Evolutionary conservation across 1,139 yeast genomes (phyloP).

Genomic region (Debaryomyces udenii): DNA sequence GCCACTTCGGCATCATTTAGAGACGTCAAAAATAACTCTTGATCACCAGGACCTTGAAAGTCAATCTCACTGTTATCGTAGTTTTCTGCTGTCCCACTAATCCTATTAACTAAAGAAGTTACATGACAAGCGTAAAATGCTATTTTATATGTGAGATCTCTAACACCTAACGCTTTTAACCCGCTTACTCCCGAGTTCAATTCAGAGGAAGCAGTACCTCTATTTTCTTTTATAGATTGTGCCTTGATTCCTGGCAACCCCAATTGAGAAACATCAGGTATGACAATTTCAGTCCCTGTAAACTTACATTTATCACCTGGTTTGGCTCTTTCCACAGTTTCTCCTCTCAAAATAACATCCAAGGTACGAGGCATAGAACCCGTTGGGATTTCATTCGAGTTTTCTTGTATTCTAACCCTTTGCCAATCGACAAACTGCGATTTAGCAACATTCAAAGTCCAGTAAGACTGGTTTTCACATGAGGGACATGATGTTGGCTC

Average conservation of each 20-base stretch:
- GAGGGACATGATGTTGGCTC: conserved; percentile 94
- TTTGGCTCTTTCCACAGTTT: conserved; percentile 92
- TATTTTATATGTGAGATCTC: conserved; percentile 89
- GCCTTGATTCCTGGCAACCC: conserved; percentile 98
- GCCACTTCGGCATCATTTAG: conserved; percentile 81
- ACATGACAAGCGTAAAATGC: conserved; percentile 95
- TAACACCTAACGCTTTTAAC: conserved; percentile 82
- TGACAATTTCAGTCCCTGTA: conserved; percentile 93
- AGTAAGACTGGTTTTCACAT: conserved; percentile 83
- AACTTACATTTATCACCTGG: conserved; percentile 97
- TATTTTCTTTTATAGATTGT: conserved; percentile 70
- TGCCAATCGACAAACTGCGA: conserved; percentile 97
- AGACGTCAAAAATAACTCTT: conserved; percentile 77
- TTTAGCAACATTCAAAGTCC: conserved; percentile 82
- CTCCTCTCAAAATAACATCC: conserved; percentile 92
- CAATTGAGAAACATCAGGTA: conserved; percentile 92
- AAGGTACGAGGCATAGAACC: conserved; percentile 99
- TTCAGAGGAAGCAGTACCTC: conserved; percentile 63
- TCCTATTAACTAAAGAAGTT: conserved; percentile 55
- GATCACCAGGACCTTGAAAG: conserved; percentile 55
- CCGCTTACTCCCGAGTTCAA: conserved; percentile 86
- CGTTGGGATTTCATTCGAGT: conserved; percentile 93
- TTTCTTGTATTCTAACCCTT: conserved; percentile 92
- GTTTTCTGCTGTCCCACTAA: conserved; percentile 38
- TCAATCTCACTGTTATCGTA: conserved; percentile 28